Conservation (phyloP, 2,329 filamentous ascomycete genomes). For the Periglandula ipomoeae region DNA sequence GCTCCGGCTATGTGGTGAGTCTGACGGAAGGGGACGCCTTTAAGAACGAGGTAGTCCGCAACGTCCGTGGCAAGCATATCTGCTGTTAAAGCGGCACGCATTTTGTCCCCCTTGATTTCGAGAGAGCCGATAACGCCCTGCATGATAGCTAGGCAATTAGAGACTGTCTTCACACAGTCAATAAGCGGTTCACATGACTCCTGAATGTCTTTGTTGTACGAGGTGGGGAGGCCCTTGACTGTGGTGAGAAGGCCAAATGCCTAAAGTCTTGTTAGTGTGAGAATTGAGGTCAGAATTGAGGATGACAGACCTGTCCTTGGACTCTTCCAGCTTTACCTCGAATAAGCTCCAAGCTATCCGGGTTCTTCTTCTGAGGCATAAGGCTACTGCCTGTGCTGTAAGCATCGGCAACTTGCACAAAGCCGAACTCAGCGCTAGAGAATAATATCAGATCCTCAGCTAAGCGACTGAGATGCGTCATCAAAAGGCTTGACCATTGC, state of each 20-base stretch:
- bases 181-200: not conserved
- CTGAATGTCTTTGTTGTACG: conserved; percentile 5
- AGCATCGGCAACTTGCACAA: conserved; percentile 1
- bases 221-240: conserved; percentile 4
- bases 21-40: conserved; percentile 9
- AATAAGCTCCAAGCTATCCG: conserved; percentile 16
- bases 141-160: too few species aligned
- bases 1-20: conserved; percentile 10
- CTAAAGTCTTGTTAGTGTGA: not conserved
- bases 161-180: conserved; percentile 1
- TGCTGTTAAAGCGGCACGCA: conserved; percentile 6
- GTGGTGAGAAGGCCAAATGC: conserved; percentile 2
- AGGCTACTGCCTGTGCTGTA: conserved; percentile 3
- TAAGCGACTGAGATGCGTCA: conserved; percentile 11
- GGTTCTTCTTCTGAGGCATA: conserved; percentile 11
- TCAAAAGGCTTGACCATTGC: conserved; percentile 10
- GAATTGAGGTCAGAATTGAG: not conserved
- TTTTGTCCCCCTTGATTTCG: conserved; percentile 5
- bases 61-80: conserved; percentile 12
- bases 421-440: conserved; percentile 3
- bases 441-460: conserved; percentile 1
- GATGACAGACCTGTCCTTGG: conserved; percentile 12
- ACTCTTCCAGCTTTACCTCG: conserved; percentile 18
- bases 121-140: conserved; percentile 4
- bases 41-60: conserved; percentile 9